Base-by-base conservation (phyloP, 768 basidiomycete genomes). In the Termitomyces titanicus region DNA sequence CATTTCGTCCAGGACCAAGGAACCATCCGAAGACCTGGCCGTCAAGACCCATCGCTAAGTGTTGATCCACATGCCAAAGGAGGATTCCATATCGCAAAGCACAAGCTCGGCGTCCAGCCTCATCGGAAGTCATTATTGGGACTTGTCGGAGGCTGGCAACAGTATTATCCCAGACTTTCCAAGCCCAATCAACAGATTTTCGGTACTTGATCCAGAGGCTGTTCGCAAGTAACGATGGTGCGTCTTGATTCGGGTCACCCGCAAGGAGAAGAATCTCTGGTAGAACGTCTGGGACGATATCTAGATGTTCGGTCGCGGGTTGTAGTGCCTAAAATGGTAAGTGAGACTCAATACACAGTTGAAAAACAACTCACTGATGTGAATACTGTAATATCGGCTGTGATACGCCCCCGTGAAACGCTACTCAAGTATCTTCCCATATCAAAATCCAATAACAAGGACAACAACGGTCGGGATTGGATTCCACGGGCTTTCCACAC, bases 131-230 rank as follows among this genome's bases (percentile, higher is more conserved):
- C 74, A 87, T 80, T 42, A 70, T 68, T 6, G 85, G 82, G 42
- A 89, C 76, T 65, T 88, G 86, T 40, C 85, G 86, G 42, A 93
- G 73, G 49, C 85, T 86, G 6, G 87, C 82, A 42, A 93, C 76
- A 1, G 86, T 83, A 62, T 89, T 92, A 65, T 92, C 89, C 90
- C 90, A 92, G 18, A 88, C 86, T 61, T 85, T 87, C 83, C 83
- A 87, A 2, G 81, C 89, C 89, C 90, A 92, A 61, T 89, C 81
- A 13, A 69, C 63, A 0, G 88, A 81, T 15, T 81, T 82, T 40
- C 87, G 83, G 61, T 92, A 92, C 64, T 89, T 88, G 68, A 89
- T 88, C 91, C 91, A 93, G 13, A 93, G 73, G 44, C 80, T 79
- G 61, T 87, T 88, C 0, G 89, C 90, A 20, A 93, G 81, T 45